Percentiles rank a stretch among this genome's conserved stretches.
Evolutionary conservation across 2,329 filamentous ascomycete genomes (phyloP).

Genomic region (Ophiostoma sp.): DNA sequence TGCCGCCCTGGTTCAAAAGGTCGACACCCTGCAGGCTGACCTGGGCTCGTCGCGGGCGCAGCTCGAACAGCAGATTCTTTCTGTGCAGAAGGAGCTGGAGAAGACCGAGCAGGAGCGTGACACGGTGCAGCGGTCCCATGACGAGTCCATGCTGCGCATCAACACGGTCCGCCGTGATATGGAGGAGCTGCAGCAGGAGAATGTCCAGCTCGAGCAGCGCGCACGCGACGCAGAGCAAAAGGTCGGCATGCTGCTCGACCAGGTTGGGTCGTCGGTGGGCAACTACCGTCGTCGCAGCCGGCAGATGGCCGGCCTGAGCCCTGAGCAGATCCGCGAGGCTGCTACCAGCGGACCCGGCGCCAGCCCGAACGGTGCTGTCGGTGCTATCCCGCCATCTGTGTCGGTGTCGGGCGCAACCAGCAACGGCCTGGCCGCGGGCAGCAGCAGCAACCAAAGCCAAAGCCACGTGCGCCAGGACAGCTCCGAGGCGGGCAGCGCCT

Average conservation of each 20-base stretch:
- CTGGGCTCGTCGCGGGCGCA: constrained; percentile 59
- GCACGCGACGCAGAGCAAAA: constrained; percentile 88
- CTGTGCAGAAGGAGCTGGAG: constrained; percentile 65
- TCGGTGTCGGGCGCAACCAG: constrained; percentile 28
- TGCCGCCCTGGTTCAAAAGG: constrained; percentile 58
- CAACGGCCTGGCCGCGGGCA: constrained; percentile 16
- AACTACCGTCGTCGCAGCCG: constrained; percentile 80
- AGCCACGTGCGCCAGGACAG: constrained; percentile 49
- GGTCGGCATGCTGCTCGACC: constrained; percentile 85
- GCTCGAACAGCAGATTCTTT: constrained; percentile 66
- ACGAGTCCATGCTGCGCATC: constrained; percentile 54
- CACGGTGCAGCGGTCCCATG: constrained; percentile 51
- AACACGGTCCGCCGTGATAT: constrained; percentile 60
- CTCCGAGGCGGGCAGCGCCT: constrained; percentile 58
- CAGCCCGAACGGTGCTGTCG: background rate
- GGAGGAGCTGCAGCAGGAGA: constrained; percentile 77
- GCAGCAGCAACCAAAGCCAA: constrained; percentile 25
- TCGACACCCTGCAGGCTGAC: constrained; percentile 64
- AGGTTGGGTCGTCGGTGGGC: constrained; percentile 89
- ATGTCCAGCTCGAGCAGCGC: constrained; percentile 71
- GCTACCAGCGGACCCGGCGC: constrained; percentile 24
- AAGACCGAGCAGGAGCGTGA: constrained; percentile 65
- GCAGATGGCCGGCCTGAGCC: constrained; percentile 49
- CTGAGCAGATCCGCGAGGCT: constrained; percentile 41
- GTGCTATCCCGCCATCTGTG: background rate